These are phyloP conservation scores for Dryadomyces quercus-mongolicae DNA, from an alignment of 2,329 filamentous ascomycete species.

Conservation along the genomic window DNA sequence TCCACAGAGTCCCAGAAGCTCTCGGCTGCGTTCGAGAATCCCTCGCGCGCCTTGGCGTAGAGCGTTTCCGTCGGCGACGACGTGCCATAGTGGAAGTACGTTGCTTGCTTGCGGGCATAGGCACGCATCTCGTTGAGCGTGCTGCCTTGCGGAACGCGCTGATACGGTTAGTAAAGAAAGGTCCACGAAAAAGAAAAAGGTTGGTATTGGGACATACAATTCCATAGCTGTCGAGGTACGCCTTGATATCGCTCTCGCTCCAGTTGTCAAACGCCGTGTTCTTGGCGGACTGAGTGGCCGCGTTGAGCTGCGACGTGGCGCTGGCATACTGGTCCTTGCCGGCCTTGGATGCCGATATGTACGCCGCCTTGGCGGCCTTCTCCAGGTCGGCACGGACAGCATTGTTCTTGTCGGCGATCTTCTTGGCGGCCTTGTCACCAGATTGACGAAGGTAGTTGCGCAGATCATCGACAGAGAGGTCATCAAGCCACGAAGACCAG, in stretches of 20 bases:
- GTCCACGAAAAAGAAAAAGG: no score
- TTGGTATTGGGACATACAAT: constrained; percentile 29
- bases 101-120: constrained; percentile 58
- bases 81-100: constrained; percentile 68
- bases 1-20: constrained; percentile 27
- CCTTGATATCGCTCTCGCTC: constrained; percentile 62
- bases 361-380: constrained; percentile 49
- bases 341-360: constrained; percentile 44
- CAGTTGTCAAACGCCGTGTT: constrained; percentile 58
- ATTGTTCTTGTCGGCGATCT: constrained; percentile 49
- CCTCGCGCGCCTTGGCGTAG: constrained; percentile 48
- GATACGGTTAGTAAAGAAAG: constrained; percentile 7
- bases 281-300: constrained; percentile 54
- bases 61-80: constrained; percentile 52
- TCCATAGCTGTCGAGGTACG: constrained; percentile 70
- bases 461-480: constrained; percentile 59
- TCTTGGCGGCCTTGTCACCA: constrained; percentile 42
- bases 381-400: constrained; percentile 63
- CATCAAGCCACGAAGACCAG: constrained; percentile 65
- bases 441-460: constrained; percentile 42
- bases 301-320: constrained; percentile 56
- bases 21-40: constrained; percentile 26
- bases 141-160: constrained; percentile 51
- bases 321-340: constrained; percentile 51
- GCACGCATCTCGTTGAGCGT: constrained; percentile 58